Evolutionary conservation across 495 filamentous ascomycete species (phyloP), one percentile per base, ranked within the genome.

Genomic region (Tuber calosporum): DNA sequence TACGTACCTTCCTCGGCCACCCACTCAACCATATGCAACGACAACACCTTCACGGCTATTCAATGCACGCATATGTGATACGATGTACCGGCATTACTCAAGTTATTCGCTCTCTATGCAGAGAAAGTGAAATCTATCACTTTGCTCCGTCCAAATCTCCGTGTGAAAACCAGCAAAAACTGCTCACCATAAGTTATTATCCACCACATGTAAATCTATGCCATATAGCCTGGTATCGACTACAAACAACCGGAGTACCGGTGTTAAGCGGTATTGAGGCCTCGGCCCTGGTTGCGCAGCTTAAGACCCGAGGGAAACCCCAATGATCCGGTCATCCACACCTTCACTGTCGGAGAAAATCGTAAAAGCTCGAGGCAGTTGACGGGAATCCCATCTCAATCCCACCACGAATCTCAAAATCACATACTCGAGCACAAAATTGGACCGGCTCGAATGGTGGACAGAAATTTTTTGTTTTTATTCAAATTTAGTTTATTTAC

Each of bases 221-320:
- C 26, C 53, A 62, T 30, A 62, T 62, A 62, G 22, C 26, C 22
- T 13, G 53, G 53, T 5, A 62, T 62, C 53, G 5, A 62, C 53
- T 62, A 62, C 53, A 62, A 62, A 34, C 53, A 62, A 30, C 53
- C n/a, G 53, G 53, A 58, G 53, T 17, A 22, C n/a, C 53, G n/a
- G 53, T 58, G 30, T 26, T 58, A 58, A 4, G 48, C 5, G 53
- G 53, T 5, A 62, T 26, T 34, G 53, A 62, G 26, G 7, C 53
- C 53, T 62, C 26, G 26, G 53, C n/a, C 26, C 26, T n/a, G 11
- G 11, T 62, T 62, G 26, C 26, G 30, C 26, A 30, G 53, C 13
- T 62, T 34, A 4, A 30, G n/a, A 13, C 3, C n/a, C 7, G 53
- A 58, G 53, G 53, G 26, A 62, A 62, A 34, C 30, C 30, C 11